Conservation (phyloP, 208 protist species). For the Crithidia acanthocephali region DNA sequence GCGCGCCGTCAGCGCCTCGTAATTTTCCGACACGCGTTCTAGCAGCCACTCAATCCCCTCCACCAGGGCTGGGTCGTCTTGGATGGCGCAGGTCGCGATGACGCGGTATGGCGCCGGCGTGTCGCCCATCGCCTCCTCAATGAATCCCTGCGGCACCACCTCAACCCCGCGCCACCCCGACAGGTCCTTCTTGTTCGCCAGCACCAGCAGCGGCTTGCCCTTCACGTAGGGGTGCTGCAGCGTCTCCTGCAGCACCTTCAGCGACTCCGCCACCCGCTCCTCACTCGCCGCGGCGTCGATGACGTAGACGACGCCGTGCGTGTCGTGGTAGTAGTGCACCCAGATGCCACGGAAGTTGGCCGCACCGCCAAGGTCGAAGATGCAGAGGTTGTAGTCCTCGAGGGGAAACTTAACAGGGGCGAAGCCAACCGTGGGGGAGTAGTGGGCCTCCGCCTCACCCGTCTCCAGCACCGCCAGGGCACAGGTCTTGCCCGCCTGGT, state of each 20-base stretch:
- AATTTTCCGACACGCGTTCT: slow-evolving; percentile 55
- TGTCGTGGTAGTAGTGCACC: slow-evolving; percentile 93
- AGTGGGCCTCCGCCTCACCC: slow-evolving; percentile 94
- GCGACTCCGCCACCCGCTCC: slow-evolving; percentile 62
- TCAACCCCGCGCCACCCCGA: slow-evolving; percentile 64
- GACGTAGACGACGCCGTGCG: slow-evolving; percentile 90
- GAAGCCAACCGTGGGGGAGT: slow-evolving; percentile 92
- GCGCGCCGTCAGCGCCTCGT: slow-evolving; percentile 57
- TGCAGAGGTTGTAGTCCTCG: slow-evolving; percentile 87
- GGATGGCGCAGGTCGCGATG: slow-evolving; percentile 75
- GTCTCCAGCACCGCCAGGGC: slow-evolving; percentile 97
- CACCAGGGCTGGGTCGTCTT: slow-evolving; percentile 78
- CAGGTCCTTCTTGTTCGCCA: slow-evolving; percentile 99
- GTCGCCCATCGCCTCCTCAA: slow-evolving; percentile 54
- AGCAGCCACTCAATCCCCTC: slow-evolving; percentile 90
- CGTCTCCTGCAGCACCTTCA: slow-evolving; percentile 73
- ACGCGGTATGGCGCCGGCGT: slow-evolving; percentile 56
- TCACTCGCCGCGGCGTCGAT: slow-evolving; percentile 80
- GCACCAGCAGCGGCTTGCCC: slow-evolving; percentile 98
- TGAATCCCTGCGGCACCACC: slow-evolving; percentile 81
- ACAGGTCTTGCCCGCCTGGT: slow-evolving; percentile 98
- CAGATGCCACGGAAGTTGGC: slow-evolving; percentile 92
- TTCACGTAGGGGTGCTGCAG: slow-evolving; percentile 93
- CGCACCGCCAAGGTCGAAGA: slow-evolving; percentile 92
- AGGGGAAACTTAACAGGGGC: slow-evolving; percentile 84